phyloP scores from a whole-genome alignment of 2,329 filamentous ascomycete species.

The Hypoxylon sp. region DNA sequence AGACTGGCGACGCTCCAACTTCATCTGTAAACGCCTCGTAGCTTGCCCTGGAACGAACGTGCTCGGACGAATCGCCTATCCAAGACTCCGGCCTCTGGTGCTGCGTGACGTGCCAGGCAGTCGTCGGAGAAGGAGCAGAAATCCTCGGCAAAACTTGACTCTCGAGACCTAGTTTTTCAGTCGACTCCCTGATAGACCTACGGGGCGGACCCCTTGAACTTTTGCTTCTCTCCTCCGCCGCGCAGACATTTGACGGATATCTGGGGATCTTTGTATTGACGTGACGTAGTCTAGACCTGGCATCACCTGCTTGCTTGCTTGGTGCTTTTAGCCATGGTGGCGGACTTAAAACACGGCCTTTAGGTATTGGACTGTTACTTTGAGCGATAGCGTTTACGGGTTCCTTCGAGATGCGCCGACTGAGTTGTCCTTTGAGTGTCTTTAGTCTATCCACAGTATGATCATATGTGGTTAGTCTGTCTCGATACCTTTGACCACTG shows the following conservation, averaged over 20 bases:
- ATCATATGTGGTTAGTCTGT: neutral
- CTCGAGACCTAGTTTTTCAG: constrained; percentile 8
- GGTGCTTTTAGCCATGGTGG: constrained; percentile 49
- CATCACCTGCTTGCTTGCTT: constrained; percentile 43
- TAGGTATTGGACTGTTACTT: constrained; percentile 30
- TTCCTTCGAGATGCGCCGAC: constrained; percentile 6
- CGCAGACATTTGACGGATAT: constrained; percentile 15
- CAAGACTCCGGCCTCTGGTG: constrained; percentile 36
- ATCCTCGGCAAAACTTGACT: constrained; percentile 22
- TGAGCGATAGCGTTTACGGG: constrained; percentile 4
- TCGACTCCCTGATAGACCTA: constrained; percentile 3
- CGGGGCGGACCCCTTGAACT: constrained; percentile 13
- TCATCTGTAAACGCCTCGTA: neutral
- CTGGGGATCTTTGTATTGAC: constrained; percentile 36
- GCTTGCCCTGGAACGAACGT: constrained; percentile 23
- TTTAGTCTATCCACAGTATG: neutral
- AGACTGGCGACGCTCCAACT: neutral
- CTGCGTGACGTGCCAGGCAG: constrained; percentile 39
- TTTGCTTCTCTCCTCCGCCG: constrained; percentile 6
- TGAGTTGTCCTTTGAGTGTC: neutral
- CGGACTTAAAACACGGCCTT: constrained; percentile 43
- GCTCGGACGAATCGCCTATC: constrained; percentile 27
- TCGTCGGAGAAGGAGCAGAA: constrained; percentile 38
- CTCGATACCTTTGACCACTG: neutral
- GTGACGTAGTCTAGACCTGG: constrained; percentile 42